phyloP scores from a whole-genome alignment of 164 flowering plant genomes.

The Cinnamomum micranthum region DNA sequence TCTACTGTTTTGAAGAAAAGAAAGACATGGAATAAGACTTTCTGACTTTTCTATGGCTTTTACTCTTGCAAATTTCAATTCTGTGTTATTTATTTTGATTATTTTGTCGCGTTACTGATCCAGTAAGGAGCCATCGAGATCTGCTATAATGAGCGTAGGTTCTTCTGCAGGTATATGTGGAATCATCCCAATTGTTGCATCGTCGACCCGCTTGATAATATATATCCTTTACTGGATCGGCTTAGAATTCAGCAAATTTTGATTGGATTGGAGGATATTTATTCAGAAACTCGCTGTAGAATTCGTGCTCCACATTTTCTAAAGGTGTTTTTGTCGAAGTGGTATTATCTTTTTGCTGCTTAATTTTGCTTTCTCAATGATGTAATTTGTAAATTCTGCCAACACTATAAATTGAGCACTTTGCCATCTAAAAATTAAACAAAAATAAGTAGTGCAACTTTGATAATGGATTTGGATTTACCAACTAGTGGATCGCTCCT shows the following conservation, averaged over 20 bases:
- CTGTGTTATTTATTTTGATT: too few relatives aligned
- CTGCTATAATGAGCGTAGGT: slow-evolving; percentile 4
- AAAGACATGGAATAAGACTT: too few relatives aligned
- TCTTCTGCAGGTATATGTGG: slow-evolving; percentile 47
- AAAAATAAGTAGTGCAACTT: neutral
- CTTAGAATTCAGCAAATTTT: slow-evolving; percentile 66
- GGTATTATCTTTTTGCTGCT: slow-evolving; percentile 13
- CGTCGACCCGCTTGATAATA: slow-evolving; percentile 67
- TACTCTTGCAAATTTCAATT: too few relatives aligned
- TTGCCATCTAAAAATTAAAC: neutral
- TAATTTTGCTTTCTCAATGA: neutral
- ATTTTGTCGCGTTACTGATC: too few relatives aligned
- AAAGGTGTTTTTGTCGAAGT: slow-evolving; percentile 47
- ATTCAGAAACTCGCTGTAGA: slow-evolving; percentile 27
- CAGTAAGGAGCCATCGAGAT: too few relatives aligned
- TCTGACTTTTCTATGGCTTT: too few relatives aligned
- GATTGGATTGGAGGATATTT: slow-evolving; percentile 55
- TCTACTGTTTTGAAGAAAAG: too few relatives aligned
- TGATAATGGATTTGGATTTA: neutral
- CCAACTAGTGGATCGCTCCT: neutral
- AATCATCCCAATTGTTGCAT: slow-evolving; percentile 42
- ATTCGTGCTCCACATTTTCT: slow-evolving; percentile 79
- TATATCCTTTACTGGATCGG: slow-evolving; percentile 79
- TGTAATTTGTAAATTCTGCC: too few relatives aligned
- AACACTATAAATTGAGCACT: too few relatives aligned